A percentile compares a stretch with the other conserved stretches of the same genome.
Evolutionary conservation across 2,329 filamentous ascomycete species (phyloP).

Genomic region (Ramichloridium luteum): DNA sequence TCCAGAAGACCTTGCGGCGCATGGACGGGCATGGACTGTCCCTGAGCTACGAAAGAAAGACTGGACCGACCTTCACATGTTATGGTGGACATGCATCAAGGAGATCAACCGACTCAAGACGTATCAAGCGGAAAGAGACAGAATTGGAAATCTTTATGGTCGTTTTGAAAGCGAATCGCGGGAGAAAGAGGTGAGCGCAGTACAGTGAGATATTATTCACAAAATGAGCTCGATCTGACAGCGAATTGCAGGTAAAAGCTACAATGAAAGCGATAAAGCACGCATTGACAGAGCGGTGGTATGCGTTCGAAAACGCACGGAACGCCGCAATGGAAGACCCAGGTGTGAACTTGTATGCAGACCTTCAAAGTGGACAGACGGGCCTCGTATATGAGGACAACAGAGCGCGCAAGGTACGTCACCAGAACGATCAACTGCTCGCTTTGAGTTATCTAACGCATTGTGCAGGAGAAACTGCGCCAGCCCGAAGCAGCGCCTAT

Average conservation of each 20-base stretch:
- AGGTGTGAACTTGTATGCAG: slow-evolving; percentile 48
- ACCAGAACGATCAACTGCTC: too few relatives aligned
- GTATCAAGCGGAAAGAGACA: slow-evolving; percentile 53
- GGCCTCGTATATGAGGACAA: too few relatives aligned
- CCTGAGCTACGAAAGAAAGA: slow-evolving; percentile 79
- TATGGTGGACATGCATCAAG: slow-evolving; percentile 92
- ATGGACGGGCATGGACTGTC: slow-evolving; percentile 73
- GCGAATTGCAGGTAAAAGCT: slow-evolving; percentile 47
- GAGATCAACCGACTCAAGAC: slow-evolving; percentile 87
- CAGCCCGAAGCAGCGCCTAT: too few relatives aligned
- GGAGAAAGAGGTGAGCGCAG: slow-evolving; percentile 49
- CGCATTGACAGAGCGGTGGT: slow-evolving; percentile 73
- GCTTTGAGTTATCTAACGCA: too few relatives aligned
- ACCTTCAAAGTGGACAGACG: too few relatives aligned
- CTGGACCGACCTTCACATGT: slow-evolving; percentile 80
- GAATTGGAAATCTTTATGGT: slow-evolving; percentile 54
- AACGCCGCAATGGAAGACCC: slow-evolving; percentile 53
- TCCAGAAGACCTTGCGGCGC: slow-evolving; percentile 56
- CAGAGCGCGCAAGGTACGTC: too few relatives aligned
- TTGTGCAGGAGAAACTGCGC: too few relatives aligned
- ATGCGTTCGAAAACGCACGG: slow-evolving; percentile 71
- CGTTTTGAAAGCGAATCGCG: slow-evolving; percentile 53
- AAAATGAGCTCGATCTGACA: slow-evolving; percentile 4
- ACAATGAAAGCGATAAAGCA: slow-evolving; percentile 80
- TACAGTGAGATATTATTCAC: neutral